Percentiles rank a stretch among this genome's conserved stretches.
These are phyloP conservation scores for Ogataea corticis DNA, from an alignment of 805 yeast genomes.

Conservation along the genomic window DNA sequence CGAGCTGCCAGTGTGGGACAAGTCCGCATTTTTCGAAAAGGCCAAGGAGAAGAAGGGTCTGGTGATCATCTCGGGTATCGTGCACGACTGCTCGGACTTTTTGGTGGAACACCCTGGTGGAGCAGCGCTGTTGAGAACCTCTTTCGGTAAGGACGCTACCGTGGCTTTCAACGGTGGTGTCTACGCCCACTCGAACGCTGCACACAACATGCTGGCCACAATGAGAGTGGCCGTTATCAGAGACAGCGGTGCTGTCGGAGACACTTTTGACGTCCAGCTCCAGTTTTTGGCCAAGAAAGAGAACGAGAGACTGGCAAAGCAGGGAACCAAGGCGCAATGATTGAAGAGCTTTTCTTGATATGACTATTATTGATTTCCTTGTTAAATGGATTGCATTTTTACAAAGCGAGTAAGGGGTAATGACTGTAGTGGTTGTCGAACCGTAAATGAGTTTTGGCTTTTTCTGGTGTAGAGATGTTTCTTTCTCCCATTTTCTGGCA, in stretches of 20 bases:
- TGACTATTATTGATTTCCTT: slow-evolving; percentile 4
- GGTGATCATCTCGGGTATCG: slow-evolving; percentile 74
- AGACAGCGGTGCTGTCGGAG: slow-evolving; percentile 59
- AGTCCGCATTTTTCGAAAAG: slow-evolving; percentile 54
- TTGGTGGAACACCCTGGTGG: slow-evolving; percentile 86
- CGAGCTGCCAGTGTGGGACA: slow-evolving; percentile 74
- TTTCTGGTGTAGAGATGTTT: not conserved
- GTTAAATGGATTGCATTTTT: not conserved
- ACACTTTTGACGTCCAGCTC: slow-evolving; percentile 53
- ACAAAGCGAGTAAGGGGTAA: no score
- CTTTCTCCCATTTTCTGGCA: not conserved
- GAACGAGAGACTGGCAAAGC: slow-evolving; percentile 8
- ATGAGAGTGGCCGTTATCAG: slow-evolving; percentile 80
- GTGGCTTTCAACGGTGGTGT: slow-evolving; percentile 86
- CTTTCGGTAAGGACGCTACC: slow-evolving; percentile 80
- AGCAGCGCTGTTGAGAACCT: slow-evolving; percentile 65
- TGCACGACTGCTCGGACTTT: slow-evolving; percentile 70
- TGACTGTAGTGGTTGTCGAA: no score
- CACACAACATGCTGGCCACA: slow-evolving; percentile 77
- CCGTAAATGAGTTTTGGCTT: no score
- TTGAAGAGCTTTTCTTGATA: slow-evolving; percentile 4
- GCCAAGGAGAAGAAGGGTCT: slow-evolving; percentile 55
- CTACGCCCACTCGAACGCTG: slow-evolving; percentile 82
- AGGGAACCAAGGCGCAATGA: slow-evolving; percentile 8
- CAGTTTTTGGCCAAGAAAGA: slow-evolving; percentile 28